phyloP scores from a whole-genome alignment of 75 land plant species.

The Chamaecyparis obtusa region DNA sequence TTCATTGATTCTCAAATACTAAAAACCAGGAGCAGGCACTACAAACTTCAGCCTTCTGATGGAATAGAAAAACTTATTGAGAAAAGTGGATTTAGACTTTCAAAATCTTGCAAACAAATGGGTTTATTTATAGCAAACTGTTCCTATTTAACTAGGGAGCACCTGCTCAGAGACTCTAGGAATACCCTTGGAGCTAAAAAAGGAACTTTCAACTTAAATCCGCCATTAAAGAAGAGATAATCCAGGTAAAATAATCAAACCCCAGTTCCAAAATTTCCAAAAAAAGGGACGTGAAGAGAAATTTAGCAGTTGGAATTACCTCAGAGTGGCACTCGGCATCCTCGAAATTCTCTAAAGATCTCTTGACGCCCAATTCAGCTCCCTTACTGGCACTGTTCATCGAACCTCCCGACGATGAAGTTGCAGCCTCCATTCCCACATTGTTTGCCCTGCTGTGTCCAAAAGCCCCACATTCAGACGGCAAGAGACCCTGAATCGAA shows the following conservation, averaged over 20 bases:
- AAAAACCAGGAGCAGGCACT: no score
- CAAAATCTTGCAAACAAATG: no score
- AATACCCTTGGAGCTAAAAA: background rate
- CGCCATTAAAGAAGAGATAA: background rate
- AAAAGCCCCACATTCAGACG: background rate
- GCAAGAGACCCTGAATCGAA: background rate
- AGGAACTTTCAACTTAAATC: background rate
- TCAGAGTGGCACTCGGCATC: background rate
- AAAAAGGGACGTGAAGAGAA: background rate
- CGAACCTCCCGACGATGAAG: slow-evolving; percentile 11
- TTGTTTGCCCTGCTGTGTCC: background rate
- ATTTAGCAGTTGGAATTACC: background rate
- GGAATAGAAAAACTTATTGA: no score
- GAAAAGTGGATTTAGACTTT: no score
- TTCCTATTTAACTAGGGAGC: background rate
- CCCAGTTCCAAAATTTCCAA: background rate
- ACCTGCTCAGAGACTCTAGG: background rate
- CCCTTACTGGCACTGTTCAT: slow-evolving; percentile 5
- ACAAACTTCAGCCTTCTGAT: no score
- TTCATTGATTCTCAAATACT: no score
- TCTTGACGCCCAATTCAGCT: background rate
- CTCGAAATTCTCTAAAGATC: background rate
- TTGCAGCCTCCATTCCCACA: slow-evolving; percentile 1
- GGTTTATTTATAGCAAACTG: no score
- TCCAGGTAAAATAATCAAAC: background rate